Evolutionary conservation across 2,329 filamentous ascomycete species (phyloP), one percentile per base, ranked within the genome.

Genomic region (Massarina eburnea): DNA sequence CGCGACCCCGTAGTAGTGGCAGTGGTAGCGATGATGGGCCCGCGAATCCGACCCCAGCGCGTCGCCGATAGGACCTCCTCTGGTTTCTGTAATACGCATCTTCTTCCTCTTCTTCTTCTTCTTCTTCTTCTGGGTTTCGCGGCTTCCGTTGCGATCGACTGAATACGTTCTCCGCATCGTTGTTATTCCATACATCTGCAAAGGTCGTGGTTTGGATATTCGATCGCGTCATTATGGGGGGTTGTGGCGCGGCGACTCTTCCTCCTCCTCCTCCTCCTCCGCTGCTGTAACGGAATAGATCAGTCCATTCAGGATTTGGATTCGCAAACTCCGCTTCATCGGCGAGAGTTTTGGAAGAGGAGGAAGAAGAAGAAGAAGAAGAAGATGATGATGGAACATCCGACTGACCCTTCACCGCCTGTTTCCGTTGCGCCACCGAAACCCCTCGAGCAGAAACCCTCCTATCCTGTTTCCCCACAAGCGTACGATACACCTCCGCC

Each of bases 361-460:
- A 7, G 2, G 43, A 52, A 57, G 39, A 58, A 52, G 2, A 51
- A 7, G 2, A 41, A 52, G 40, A 57, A 37, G 58, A 52, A 2
- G 51, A 7, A 2, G 43, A 52, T n/a, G 48, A 52, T 10, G 55
- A 14, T 2, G 46, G 51, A 9, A 46, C 48, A 9, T 43, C 43
- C 1, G 51, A 55, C 7, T 49, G 49, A 2, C 34, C 8, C 29
- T 47, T 53, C 3, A 37, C 35, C 2, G 54, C 54, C 10, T 50
- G 56, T 46, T 57, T 62, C 3, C 64, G 49, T 30, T 65, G 62
- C 1, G 59, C 52, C 1, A 65, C 58, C 24, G 52, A 55, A 20
- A 66, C 61, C 0, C 61, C 57, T 21, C 58, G 49, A 2, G 58
- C 51, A 5, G 41, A 21, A 1, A 19, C 36, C 3, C 41, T 54